These are phyloP conservation scores for Rhizoclosmatium sp. DNA, from an alignment of 192 early-diverging fungal species.

Conservation along the genomic window DNA sequence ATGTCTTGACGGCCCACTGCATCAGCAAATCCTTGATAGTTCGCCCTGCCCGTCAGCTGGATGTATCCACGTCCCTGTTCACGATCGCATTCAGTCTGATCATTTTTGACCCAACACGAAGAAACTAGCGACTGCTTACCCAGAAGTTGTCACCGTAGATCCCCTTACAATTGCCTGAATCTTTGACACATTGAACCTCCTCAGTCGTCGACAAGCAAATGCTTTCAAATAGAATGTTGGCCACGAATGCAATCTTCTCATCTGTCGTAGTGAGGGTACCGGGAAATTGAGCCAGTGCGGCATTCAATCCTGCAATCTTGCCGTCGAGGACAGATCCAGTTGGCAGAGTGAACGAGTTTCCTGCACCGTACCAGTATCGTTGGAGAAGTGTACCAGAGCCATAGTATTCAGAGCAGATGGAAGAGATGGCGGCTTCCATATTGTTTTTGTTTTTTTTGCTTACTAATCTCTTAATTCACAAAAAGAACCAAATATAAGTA, in stretches of 20 bases:
- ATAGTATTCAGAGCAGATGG: background rate
- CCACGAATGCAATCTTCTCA: slow-evolving; percentile 3
- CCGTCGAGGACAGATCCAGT: background rate
- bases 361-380: background rate
- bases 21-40: slow-evolving; percentile 2
- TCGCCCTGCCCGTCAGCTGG: slow-evolving; percentile 6
- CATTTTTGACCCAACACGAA: too few species aligned
- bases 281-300: background rate
- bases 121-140: background rate
- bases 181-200: slow-evolving; percentile 5
- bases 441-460: background rate
- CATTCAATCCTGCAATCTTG: background rate
- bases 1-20: slow-evolving; percentile 10
- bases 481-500: too few species aligned
- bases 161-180: background rate
- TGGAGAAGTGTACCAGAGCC: background rate
- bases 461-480: too few species aligned
- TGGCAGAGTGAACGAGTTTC: background rate
- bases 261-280: background rate
- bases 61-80: slow-evolving; percentile 9
- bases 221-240: slow-evolving; percentile 8
- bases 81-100: too few species aligned
- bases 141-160: slow-evolving; percentile 6
- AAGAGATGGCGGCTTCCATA: background rate
- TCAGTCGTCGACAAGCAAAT: background rate